Base-by-base conservation (phyloP, 2,329 filamentous ascomycete genomes). In the Ascochyta viciae-villosae region DNA sequence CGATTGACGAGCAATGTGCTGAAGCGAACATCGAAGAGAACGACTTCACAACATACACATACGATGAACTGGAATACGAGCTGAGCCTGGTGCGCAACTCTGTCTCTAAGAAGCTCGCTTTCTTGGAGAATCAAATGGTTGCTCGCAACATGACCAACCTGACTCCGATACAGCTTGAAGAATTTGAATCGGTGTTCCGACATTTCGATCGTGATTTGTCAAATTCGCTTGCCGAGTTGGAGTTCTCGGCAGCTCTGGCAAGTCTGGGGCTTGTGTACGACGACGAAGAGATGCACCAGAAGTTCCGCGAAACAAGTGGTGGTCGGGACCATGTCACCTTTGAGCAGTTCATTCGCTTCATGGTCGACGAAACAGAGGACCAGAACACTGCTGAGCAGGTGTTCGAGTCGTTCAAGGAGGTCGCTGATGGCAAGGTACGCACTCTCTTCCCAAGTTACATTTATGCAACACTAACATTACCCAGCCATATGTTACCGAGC, bases 21-120 rank as follows among this genome's bases (percentile, higher is more conserved):
- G 94, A 98, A 80, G 95, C 95, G 60, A 98, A 99, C 74, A 97
- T 99, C 62, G 95, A 99, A 77, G 95, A 99, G 72, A 99, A 99
- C 76, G 95, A 99, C 80, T 98, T 95, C 76, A 99, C 95, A n/a
- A 98, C 94, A 8, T 98, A 98, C 78, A 96, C 94, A 9, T 95
- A 98, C 75, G 95, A 99, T 73, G 95, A 99, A 77, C 84, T 99
- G 38, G 87, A 88, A 57, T 99, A 99, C 78, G 95, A 99, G 78
- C 84, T 98, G 55, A 88, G 91, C 15, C 84, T 99, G 27, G 95
- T 98, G 54, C 93, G 92, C 74, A 89, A 90, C 27, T 95, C 91
- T 10, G 94, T 98, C 26, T 89, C 92, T 62, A 99, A 98, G 82
- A 99, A 99, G 78, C 85, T 98, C 52, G 89, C 90, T 39, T 99